phyloP scores from a whole-genome alignment of 139 green algal species.

The Closterium sp. region DNA sequence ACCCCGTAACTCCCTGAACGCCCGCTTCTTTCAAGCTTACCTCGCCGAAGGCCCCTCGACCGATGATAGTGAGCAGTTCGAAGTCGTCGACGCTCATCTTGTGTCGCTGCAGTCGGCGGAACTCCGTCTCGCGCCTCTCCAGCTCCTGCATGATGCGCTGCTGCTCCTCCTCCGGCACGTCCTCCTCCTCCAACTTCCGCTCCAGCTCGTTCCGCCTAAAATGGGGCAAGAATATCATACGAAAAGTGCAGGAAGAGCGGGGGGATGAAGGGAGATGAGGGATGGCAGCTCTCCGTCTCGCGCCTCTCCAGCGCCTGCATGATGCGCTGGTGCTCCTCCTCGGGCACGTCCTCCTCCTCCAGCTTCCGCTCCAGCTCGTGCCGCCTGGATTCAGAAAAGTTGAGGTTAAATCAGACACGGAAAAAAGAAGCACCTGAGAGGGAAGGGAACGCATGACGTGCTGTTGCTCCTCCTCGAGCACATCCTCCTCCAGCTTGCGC shows the following conservation, averaged over 20 bases:
- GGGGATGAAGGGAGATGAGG: no score
- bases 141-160: constrained; percentile 62
- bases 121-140: constrained; percentile 75
- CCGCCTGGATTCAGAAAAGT: constrained; percentile 45
- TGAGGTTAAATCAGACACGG: no score
- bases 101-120: constrained; percentile 76
- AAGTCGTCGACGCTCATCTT: constrained; percentile 85
- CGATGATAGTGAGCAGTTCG: constrained; percentile 92
- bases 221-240: no score
- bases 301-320: constrained; percentile 70
- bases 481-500: constrained; percentile 62
- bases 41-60: constrained; percentile 89
- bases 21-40: not conserved
- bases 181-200: constrained; percentile 63
- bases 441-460: no score
- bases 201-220: constrained; percentile 69
- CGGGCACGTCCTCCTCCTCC: constrained; percentile 59
- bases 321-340: constrained; percentile 60
- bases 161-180: constrained; percentile 64
- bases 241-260: no score
- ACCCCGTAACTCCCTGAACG: no score
- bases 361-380: constrained; percentile 70
- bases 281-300: no score
- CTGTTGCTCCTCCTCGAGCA: no score
- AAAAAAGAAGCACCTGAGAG: no score